Percentiles rank a stretch among this genome's conserved stretches.
phyloP scores from a whole-genome alignment of 2,329 filamentous ascomycete species.

The Cladophialophora immunda region DNA sequence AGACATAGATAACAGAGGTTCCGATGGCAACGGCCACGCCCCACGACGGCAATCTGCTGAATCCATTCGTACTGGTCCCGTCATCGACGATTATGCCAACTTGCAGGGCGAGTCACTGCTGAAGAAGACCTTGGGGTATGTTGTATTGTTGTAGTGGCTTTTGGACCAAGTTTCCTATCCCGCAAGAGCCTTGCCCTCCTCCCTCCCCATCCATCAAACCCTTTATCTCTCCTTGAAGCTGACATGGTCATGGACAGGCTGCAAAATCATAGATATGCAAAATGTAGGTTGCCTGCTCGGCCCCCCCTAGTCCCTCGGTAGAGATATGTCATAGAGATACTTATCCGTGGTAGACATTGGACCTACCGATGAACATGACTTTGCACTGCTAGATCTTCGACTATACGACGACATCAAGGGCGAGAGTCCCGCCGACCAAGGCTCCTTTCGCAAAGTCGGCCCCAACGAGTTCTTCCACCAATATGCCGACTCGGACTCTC shows the following conservation, averaged over 20 bases:
- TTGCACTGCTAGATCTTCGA: slow-evolving; percentile 40
- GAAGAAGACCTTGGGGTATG: slow-evolving; percentile 41
- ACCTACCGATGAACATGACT: slow-evolving; percentile 42
- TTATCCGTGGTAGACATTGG: slow-evolving; percentile 37
- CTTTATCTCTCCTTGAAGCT: slow-evolving; percentile 19
- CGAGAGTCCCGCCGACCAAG: slow-evolving; percentile 38
- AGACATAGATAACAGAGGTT: slow-evolving; percentile 37
- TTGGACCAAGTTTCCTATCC: not conserved
- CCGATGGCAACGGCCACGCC: slow-evolving; percentile 36
- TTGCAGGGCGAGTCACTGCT: slow-evolving; percentile 36
- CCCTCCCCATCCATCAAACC: not conserved
- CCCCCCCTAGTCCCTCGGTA: too few relatives aligned
- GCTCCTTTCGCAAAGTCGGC: slow-evolving; percentile 41
- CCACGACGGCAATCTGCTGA: slow-evolving; percentile 37
- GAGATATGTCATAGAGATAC: too few relatives aligned
- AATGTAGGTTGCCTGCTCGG: slow-evolving; percentile 11
- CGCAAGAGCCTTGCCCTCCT: slow-evolving; percentile 10
- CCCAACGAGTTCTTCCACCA: slow-evolving; percentile 41
- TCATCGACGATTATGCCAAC: slow-evolving; percentile 38
- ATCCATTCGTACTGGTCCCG: slow-evolving; percentile 32
- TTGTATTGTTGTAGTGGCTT: slow-evolving; percentile 6
- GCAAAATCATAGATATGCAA: slow-evolving; percentile 41
- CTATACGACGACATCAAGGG: slow-evolving; percentile 40
- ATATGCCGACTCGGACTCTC: slow-evolving; percentile 40
- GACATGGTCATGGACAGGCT: slow-evolving; percentile 39